phyloP scores from a whole-genome alignment of 495 filamentous ascomycete genomes.

The Poronia punctata region DNA sequence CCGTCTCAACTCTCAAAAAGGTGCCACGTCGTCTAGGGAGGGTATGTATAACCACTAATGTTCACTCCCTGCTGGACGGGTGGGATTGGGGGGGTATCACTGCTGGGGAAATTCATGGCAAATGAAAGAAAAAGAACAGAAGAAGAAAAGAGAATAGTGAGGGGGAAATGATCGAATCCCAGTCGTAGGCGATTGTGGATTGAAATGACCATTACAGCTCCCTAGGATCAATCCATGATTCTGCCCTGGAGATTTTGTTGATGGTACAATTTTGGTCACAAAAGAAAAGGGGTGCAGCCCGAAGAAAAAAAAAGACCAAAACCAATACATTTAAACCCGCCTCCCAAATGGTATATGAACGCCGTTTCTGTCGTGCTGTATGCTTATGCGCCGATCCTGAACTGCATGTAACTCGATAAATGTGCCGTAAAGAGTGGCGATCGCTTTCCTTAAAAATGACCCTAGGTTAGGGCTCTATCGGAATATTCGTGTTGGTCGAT shows the following conservation, averaged over 20 bases:
- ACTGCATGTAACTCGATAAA: constrained; percentile 17
- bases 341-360: constrained; percentile 8
- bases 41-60: too few species aligned
- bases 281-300: constrained; percentile 10
- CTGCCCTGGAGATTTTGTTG: constrained; percentile 15
- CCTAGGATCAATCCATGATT: constrained; percentile 12
- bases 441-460: constrained; percentile 1
- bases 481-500: constrained; percentile 11
- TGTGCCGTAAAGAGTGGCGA: constrained; percentile 10
- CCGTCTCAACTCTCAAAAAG: too few species aligned
- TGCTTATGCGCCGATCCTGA: constrained; percentile 17
- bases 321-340: background rate
- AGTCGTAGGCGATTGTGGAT: too few species aligned
- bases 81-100: too few species aligned
- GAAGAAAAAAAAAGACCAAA: constrained; percentile 9
- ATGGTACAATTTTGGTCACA: constrained; percentile 15
- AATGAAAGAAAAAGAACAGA: too few species aligned
- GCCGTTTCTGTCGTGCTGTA: constrained; percentile 14
- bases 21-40: too few species aligned
- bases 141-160: too few species aligned
- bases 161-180: too few species aligned
- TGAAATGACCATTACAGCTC: too few species aligned
- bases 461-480: too few species aligned
- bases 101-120: too few species aligned
- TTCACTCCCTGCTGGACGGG: too few species aligned